Base-by-base conservation (phyloP, 139 green algal species). In the Chlorella sp. region DNA sequence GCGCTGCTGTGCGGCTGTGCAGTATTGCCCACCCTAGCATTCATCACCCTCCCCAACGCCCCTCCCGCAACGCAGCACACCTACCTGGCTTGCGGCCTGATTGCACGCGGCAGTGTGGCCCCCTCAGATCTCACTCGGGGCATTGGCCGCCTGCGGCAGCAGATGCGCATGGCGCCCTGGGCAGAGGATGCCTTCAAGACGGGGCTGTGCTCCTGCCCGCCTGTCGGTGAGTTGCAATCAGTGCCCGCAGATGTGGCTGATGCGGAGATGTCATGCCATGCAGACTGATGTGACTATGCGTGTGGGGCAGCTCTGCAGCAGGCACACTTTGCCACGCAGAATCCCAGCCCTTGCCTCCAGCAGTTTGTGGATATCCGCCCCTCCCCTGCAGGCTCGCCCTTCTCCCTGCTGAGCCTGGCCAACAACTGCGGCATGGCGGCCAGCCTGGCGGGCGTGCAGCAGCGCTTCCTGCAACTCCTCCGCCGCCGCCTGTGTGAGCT, bases 111-210 rank as follows among this genome's bases (percentile, higher is more conserved):
- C 34, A 80, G 84, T 26, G 88, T 89, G 51, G 89, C 71, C 68
- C 90, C 95, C 23, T 79, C 82, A 5, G 95, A 98, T 85, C 87
- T 95, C 60, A 91, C 93, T 63, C 87, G 94, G 36, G 94, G 94
- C 88, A 81, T 96, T 20, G 87, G 88, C 1, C 79, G 89, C 21
- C 69, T 98, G 36, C 88, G 88, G 72, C 85, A 88, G 34, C 87
- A 78, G 13, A 78, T 96, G 56, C 76, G 80, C 13, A 94, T 97
- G 91, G 93, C 91, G 32, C 89, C 92, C 85, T 97, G 94, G 94
- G 95, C 96, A 86, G 78, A 65, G 57, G 93, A 97, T 78, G 92
- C 89, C 1, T 96, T 96, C 89, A 96, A 96, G 87, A 87, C 95
- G 28, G 94, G 92, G 39, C 87, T 96, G 47, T 96, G 94, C 87